phyloP scores from a whole-genome alignment of 164 flowering plant species.

The Berberis vulgaris region DNA sequence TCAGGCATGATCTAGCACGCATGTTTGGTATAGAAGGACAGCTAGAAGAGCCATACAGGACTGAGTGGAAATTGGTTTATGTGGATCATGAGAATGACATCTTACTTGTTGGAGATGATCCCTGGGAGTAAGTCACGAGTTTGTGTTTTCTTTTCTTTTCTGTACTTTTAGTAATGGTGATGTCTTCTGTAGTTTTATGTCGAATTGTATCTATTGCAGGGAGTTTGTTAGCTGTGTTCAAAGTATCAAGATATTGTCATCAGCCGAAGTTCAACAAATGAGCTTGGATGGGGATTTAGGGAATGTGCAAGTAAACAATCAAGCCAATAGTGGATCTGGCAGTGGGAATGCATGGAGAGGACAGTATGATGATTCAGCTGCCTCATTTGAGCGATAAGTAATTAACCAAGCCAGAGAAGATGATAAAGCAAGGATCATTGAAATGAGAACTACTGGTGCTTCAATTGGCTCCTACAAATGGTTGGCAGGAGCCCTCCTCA shows the following conservation, averaged over 20 bases:
- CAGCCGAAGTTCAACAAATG: slow-evolving; percentile 96
- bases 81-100: slow-evolving; percentile 92
- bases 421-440: too few species aligned
- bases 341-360: slow-evolving; percentile 45
- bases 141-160: too few species aligned
- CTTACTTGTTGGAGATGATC: slow-evolving; percentile 96
- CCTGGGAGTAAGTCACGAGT: slow-evolving; percentile 84
- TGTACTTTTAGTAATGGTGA: too few species aligned
- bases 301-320: slow-evolving; percentile 53
- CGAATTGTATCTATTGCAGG: slow-evolving; percentile 28
- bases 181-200: too few species aligned
- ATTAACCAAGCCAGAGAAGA: too few species aligned
- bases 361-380: too few species aligned
- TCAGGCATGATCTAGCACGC: slow-evolving; percentile 88
- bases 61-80: slow-evolving; percentile 95
- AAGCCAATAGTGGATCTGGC: slow-evolving; percentile 93
- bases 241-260: slow-evolving; percentile 81
- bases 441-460: too few species aligned
- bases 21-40: slow-evolving; percentile 97
- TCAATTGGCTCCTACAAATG: too few species aligned
- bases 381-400: too few species aligned
- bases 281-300: slow-evolving; percentile 92
- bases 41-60: slow-evolving; percentile 74
- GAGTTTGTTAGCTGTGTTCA: slow-evolving; percentile 90
- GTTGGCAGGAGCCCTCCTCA: too few species aligned